These are phyloP conservation scores for Ilex aquifolium DNA, from an alignment of 257 asterid species.

Conservation along the genomic window DNA sequence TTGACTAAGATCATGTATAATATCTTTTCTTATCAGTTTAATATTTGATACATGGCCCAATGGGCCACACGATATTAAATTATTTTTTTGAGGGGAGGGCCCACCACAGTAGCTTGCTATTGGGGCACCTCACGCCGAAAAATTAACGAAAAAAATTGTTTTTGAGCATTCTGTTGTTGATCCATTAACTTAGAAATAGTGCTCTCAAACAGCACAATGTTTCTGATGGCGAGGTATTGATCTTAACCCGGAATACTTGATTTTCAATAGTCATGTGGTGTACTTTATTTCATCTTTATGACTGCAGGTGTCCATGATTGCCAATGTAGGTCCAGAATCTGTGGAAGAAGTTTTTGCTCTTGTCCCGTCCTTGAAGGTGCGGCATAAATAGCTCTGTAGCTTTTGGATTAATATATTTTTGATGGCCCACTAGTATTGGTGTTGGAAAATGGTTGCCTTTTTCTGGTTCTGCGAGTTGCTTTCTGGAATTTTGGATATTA, in stretches of 20 bases:
- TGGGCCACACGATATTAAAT: no score
- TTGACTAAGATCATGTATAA: no score
- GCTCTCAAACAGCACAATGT: constrained; percentile 71
- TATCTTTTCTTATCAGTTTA: no score
- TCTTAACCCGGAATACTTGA: constrained; percentile 11
- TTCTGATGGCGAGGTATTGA: constrained; percentile 71
- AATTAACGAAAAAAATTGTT: no score
- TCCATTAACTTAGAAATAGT: constrained; percentile 56
- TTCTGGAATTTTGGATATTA: no score
- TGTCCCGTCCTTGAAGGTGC: constrained; percentile 78
- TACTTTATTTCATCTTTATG: constrained; percentile 17
- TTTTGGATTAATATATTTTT: constrained; percentile 6
- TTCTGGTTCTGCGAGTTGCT: no score
- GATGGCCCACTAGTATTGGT: constrained; percentile 10
- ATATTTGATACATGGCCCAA: no score
- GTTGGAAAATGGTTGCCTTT: not conserved
- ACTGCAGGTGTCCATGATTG: constrained; percentile 72
- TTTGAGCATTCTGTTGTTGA: constrained; percentile 19
- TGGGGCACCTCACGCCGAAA: no score
- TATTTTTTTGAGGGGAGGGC: no score
- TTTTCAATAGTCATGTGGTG: constrained; percentile 9
- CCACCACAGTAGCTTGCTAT: no score
- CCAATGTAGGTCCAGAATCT: constrained; percentile 65
- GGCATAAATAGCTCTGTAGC: constrained; percentile 7
- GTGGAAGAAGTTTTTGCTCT: constrained; percentile 84